Evolutionary conservation across 2,329 filamentous ascomycete species (phyloP).

Genomic region (Verticillium nubilum): DNA sequence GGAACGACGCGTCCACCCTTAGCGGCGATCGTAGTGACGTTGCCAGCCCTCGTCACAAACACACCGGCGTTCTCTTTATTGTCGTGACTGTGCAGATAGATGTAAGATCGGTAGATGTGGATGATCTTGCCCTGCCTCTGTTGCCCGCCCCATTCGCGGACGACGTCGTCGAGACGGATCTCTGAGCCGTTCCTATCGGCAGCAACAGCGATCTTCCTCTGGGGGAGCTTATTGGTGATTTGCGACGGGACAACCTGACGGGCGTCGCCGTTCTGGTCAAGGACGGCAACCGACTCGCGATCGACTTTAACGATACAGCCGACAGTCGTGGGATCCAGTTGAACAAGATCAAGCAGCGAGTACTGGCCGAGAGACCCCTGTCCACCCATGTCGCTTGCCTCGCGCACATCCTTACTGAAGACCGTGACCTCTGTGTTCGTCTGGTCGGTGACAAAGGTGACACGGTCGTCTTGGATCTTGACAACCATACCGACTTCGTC

Average conservation of each 20-base stretch:
- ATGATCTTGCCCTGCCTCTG: slow-evolving; percentile 82
- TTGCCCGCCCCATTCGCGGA: slow-evolving; percentile 85
- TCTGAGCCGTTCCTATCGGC: slow-evolving; percentile 92
- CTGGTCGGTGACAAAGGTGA: slow-evolving; percentile 89
- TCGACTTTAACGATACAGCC: slow-evolving; percentile 94
- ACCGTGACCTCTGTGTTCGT: slow-evolving; percentile 92
- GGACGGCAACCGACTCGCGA: slow-evolving; percentile 79
- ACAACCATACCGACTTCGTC: slow-evolving; percentile 98
- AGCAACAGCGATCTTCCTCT: slow-evolving; percentile 78
- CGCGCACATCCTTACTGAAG: slow-evolving; percentile 93
- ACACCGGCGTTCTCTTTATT: slow-evolving; percentile 83
- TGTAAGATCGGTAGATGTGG: slow-evolving; percentile 87
- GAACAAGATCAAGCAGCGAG: slow-evolving; percentile 87
- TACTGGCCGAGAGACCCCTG: slow-evolving; percentile 82
- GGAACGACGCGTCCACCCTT: slow-evolving; percentile 78
- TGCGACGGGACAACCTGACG: slow-evolving; percentile 84
- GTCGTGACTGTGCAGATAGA: slow-evolving; percentile 83
- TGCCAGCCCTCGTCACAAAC: slow-evolving; percentile 79
- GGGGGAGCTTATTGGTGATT: slow-evolving; percentile 82
- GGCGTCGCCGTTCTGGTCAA: slow-evolving; percentile 84
- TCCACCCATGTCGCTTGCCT: slow-evolving; percentile 87
- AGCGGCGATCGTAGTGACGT: slow-evolving; percentile 86
- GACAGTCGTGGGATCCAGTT: slow-evolving; percentile 87
- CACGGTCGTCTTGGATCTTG: slow-evolving; percentile 83
- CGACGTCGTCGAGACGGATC: slow-evolving; percentile 84